Conservation (phyloP, 441 rosid genomes). For the Heliophila coronopifolia region DNA sequence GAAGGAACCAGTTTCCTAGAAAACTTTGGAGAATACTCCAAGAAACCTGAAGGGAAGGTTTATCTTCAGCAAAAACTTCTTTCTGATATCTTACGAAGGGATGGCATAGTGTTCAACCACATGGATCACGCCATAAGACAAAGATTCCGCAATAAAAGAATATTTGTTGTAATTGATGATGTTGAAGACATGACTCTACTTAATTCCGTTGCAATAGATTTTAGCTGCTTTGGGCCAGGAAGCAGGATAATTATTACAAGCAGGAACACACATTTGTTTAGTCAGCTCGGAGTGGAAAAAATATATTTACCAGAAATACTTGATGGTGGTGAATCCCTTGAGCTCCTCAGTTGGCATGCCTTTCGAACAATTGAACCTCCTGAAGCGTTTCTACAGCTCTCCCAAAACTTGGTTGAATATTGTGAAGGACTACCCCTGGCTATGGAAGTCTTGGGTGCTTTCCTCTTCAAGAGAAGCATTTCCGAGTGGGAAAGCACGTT, state of each 20-base stretch:
- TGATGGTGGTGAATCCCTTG: not conserved
- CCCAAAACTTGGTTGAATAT: not conserved
- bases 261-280: constrained; percentile 1
- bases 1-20: constrained; percentile 29
- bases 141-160: constrained; percentile 1
- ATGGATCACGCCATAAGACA: not conserved
- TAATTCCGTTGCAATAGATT: not conserved
- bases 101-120: not conserved
- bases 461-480: not conserved
- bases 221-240: constrained; percentile 26
- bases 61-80: constrained; percentile 19
- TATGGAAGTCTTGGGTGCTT: constrained; percentile 22
- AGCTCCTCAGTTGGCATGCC: constrained; percentile 20
- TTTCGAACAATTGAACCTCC: constrained; percentile 7
- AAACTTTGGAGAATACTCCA: constrained; percentile 9
- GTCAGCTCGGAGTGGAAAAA: not conserved
- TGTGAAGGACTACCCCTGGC: constrained; percentile 28
- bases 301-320: constrained; percentile 3
- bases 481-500: constrained; percentile 28
- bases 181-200: not conserved
- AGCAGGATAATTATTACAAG: constrained; percentile 35
- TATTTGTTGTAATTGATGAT: constrained; percentile 30
- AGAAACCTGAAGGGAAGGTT: not conserved
- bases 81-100: not conserved
- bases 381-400: not conserved